Evolutionary conservation across 768 basidiomycete genomes (phyloP).

Genomic region (Boletus tomentosulus): DNA sequence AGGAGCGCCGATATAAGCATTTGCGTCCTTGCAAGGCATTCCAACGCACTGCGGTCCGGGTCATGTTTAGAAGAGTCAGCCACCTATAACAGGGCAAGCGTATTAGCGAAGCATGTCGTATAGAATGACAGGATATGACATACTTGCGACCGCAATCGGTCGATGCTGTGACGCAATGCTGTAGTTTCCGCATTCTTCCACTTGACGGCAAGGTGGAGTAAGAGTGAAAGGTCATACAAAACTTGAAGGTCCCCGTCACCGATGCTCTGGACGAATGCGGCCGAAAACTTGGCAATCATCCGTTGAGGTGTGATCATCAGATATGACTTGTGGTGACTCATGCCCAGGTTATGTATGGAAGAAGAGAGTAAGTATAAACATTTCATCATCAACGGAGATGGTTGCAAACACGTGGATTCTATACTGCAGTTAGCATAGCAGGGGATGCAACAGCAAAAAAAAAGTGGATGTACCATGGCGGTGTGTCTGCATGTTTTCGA

Average conservation of each 20-base stretch:
- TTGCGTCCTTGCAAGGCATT: conserved; percentile 54
- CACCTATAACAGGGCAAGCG: conserved; percentile 13
- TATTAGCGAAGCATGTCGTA: conserved; percentile 1
- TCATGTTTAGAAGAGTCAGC: conserved; percentile 10
- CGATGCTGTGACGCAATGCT: conserved; percentile 28
- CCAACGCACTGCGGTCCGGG: conserved; percentile 31
- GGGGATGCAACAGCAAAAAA: conserved; percentile 1
- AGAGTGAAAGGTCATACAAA: conserved; percentile 46
- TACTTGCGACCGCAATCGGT: conserved; percentile 27
- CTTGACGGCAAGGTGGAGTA: conserved; percentile 39
- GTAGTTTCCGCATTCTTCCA: conserved; percentile 21
- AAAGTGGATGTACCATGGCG: conserved; percentile 10
- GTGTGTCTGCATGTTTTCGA: conserved; percentile 2
- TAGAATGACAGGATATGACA: conserved; percentile 4
- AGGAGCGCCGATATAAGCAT: conserved; percentile 59
- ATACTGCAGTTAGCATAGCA: conserved; percentile 9
- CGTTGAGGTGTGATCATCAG: conserved; percentile 36
- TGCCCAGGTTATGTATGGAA: conserved; percentile 53
- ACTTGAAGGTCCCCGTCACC: conserved; percentile 32
- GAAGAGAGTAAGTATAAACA: conserved; percentile 52
- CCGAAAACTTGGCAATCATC: conserved; percentile 37
- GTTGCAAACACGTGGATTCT: conserved; percentile 31
- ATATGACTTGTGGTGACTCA: conserved; percentile 36
- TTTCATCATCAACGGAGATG: conserved; percentile 52
- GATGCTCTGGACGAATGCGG: conserved; percentile 30